Conservation (phyloP, 176 grass and related monocot species). For the Musa troglodytarum region DNA sequence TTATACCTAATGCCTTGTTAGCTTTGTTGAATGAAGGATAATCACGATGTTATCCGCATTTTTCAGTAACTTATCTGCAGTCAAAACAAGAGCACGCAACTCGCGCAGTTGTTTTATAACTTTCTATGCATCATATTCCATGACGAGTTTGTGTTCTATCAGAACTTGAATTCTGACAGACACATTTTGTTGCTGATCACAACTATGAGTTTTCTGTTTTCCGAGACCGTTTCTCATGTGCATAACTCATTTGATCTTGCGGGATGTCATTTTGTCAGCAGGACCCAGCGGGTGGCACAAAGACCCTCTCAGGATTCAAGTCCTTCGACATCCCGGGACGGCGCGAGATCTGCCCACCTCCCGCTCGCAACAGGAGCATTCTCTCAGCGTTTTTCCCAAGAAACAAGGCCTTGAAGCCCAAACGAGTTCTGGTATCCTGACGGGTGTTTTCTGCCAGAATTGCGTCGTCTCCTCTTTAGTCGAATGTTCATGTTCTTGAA, state of each 20-base stretch:
- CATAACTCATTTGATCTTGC: not conserved
- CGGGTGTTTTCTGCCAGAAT: slow-evolving; percentile 17
- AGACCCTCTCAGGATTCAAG: slow-evolving; percentile 49
- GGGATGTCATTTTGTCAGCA: slow-evolving; percentile 30
- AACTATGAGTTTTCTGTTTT: no score
- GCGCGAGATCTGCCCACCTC: slow-evolving; percentile 54
- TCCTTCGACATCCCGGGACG: slow-evolving; percentile 60
- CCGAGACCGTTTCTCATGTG: not conserved
- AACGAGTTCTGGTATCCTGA: slow-evolving; percentile 58
- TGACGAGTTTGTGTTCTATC: no score
- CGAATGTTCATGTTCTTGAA: no score
- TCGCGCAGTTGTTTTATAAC: no score
- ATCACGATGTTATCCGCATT: no score
- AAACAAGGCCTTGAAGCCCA: slow-evolving; percentile 56
- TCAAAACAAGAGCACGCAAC: no score
- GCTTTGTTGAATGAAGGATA: no score
- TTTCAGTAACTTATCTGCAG: no score
- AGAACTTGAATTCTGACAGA: no score
- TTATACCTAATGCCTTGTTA: no score
- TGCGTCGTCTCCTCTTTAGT: not conserved
- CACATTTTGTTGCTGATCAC: no score
- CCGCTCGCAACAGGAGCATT: slow-evolving; percentile 62
- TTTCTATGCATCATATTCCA: no score
- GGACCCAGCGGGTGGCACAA: slow-evolving; percentile 32
- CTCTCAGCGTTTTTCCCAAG: slow-evolving; percentile 79